A percentile compares a stretch with the other conserved stretches of the same genome.
phyloP scores from a whole-genome alignment of 2,329 filamentous ascomycete genomes.

The Leptosphaerulina australis region DNA sequence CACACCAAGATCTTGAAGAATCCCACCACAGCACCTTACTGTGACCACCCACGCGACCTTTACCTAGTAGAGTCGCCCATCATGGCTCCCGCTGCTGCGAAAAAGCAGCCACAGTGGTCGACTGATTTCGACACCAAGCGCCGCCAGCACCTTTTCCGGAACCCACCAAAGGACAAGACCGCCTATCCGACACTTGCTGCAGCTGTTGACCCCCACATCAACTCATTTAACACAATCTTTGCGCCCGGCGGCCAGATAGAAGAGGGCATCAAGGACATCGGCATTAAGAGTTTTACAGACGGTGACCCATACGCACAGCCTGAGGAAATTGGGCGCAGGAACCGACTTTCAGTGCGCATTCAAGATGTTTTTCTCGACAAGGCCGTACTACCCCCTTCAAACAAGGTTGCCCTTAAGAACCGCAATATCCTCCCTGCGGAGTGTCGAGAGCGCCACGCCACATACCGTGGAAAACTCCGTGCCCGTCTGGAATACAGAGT shows the following conservation, averaged over 20 bases:
- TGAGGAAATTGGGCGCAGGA: conserved; percentile 67
- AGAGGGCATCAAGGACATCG: conserved; percentile 84
- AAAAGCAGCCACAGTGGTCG: conserved; percentile 66
- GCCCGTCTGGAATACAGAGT: conserved; percentile 84
- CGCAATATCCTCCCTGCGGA: conserved; percentile 89
- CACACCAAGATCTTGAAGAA: neutral
- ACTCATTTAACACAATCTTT: conserved; percentile 94
- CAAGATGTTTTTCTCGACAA: conserved; percentile 84
- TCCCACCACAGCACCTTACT: conserved; percentile 8
- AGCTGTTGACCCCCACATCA: conserved; percentile 89
- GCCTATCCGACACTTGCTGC: conserved; percentile 86
- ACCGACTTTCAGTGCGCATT: conserved; percentile 77
- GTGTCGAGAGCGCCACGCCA: conserved; percentile 89
- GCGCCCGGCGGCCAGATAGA: conserved; percentile 73
- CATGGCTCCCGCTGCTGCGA: conserved; percentile 53
- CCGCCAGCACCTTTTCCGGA: conserved; percentile 84
- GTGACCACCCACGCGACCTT: conserved; percentile 17
- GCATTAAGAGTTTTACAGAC: conserved; percentile 84
- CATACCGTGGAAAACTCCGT: conserved; percentile 85
- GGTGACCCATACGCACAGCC: conserved; percentile 63
- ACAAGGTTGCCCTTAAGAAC: conserved; percentile 79
- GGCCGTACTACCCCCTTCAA: conserved; percentile 75
- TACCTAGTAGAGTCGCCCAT: conserved; percentile 15
- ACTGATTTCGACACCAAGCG: conserved; percentile 84
- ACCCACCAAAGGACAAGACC: conserved; percentile 84